Evolutionary conservation across 2,329 filamentous ascomycete species (phyloP).

Genomic region (Aspergillus fischeri): DNA sequence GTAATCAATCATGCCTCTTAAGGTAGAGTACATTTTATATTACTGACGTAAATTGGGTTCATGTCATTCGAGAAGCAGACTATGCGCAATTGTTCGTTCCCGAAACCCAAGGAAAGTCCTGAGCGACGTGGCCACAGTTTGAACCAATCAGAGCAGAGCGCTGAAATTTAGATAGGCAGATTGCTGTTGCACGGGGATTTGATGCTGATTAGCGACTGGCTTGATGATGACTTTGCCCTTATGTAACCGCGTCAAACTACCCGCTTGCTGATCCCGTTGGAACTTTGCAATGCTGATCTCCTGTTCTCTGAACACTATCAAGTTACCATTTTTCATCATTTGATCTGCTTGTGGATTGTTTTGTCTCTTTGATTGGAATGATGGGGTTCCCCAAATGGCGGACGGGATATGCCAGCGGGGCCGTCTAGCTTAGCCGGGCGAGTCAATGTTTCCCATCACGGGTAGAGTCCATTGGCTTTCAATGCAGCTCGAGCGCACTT

Average conservation of each 20-base stretch:
- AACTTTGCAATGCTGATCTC: not conserved
- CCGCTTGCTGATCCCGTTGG: conserved; percentile 8
- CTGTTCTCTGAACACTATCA: not conserved
- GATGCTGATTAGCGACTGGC: conserved; percentile 8
- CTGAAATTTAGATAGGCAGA: not conserved
- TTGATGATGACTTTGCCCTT: not conserved
- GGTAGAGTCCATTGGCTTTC: conserved; percentile 12
- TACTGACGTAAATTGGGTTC: not conserved
- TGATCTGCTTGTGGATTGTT: not conserved
- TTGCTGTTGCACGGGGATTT: conserved; percentile 4
- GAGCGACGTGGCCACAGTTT: conserved; percentile 4
- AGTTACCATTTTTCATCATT: conserved; percentile 2
- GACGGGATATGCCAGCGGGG: conserved; percentile 21
- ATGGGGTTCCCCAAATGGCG: conserved; percentile 16
- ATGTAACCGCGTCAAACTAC: not conserved
- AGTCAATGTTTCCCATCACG: conserved; percentile 18
- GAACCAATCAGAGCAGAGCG: conserved; percentile 2
- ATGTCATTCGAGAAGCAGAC: not conserved
- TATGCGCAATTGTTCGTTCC: not conserved
- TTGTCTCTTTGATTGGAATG: conserved; percentile 7
- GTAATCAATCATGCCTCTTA: conserved; percentile 5
- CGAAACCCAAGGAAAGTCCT: not conserved
- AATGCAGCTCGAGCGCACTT: conserved; percentile 9
- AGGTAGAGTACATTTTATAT: not conserved
- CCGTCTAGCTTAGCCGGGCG: conserved; percentile 19